Evolutionary conservation across 441 rosid species (phyloP).

Genomic region (Isatis lusitanica): DNA sequence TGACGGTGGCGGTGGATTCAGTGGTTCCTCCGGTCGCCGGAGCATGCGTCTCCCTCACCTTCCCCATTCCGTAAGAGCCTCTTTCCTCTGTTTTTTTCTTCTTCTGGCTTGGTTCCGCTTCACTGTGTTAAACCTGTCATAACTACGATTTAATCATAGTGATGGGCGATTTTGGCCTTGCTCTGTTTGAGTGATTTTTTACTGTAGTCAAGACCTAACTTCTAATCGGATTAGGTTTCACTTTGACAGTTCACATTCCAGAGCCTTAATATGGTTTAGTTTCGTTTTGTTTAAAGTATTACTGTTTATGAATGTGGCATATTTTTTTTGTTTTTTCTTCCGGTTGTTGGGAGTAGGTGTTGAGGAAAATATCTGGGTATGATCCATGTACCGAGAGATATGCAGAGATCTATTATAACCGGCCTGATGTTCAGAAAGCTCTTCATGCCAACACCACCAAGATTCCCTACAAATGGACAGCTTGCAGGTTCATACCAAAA

Average conservation of each 20-base stretch:
- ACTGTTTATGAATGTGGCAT: not conserved
- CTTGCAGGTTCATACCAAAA: slow-evolving; percentile 69
- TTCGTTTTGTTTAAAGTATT: not conserved
- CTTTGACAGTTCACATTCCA: not conserved
- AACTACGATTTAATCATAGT: no score
- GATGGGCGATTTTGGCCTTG: no score
- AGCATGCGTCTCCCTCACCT: slow-evolving; percentile 67
- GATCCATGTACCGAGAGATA: slow-evolving; percentile 97
- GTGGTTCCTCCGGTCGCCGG: slow-evolving; percentile 42
- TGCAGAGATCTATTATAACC: slow-evolving; percentile 94
- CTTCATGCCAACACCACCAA: slow-evolving; percentile 77
- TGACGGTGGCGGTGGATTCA: slow-evolving; percentile 43
- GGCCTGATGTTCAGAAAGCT: slow-evolving; percentile 87
- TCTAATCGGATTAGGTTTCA: not conserved
- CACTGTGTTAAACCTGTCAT: not conserved
- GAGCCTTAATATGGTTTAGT: not conserved
- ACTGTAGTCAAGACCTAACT: not conserved
- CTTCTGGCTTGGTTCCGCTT: not conserved
- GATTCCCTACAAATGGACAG: slow-evolving; percentile 93
- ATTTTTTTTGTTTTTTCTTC: not conserved
- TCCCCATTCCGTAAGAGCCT: slow-evolving; percentile 52
- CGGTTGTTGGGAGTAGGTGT: slow-evolving; percentile 37
- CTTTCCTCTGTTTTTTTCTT: not conserved
- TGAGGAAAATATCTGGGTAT: slow-evolving; percentile 69
- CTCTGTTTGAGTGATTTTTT: no score